Evolutionary conservation across 1,284 basidiomycete genomes (phyloP).

Genomic region (Kalmanozyma brasiliensis): DNA sequence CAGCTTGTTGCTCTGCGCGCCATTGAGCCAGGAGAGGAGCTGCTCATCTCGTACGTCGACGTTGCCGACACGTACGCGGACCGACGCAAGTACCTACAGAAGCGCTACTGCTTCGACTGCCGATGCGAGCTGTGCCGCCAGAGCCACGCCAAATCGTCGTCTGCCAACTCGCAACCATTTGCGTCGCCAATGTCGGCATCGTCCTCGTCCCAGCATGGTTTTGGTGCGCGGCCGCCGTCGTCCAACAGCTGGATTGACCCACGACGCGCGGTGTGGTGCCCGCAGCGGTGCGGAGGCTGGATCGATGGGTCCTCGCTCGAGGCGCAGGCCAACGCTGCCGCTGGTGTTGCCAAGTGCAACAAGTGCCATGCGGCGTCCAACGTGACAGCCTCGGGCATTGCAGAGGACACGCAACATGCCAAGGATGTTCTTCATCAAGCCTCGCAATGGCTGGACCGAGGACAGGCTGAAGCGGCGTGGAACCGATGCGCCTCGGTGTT

Average conservation of each 20-base stretch:
- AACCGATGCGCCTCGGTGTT: constrained; percentile 76
- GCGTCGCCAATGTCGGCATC: constrained; percentile 29
- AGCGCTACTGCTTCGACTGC: constrained; percentile 85
- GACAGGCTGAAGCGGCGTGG: constrained; percentile 70
- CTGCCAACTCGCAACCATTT: constrained; percentile 12
- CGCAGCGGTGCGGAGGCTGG: constrained; percentile 55
- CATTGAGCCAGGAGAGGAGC: constrained; percentile 68
- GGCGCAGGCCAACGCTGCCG: not conserved
- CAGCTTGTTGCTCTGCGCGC: constrained; percentile 69
- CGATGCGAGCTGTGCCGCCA: constrained; percentile 74
- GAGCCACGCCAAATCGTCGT: constrained; percentile 32
- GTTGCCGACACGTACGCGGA: constrained; percentile 74
- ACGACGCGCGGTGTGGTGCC: constrained; percentile 76
- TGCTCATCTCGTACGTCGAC: constrained; percentile 84
- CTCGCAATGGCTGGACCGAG: constrained; percentile 69
- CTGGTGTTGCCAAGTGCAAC: constrained; percentile 28
- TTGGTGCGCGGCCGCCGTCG: constrained; percentile 14
- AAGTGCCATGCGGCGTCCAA: constrained; percentile 72
- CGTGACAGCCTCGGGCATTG: constrained; percentile 71
- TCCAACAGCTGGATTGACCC: constrained; percentile 72
- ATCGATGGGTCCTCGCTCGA: constrained; percentile 69
- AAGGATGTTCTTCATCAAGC: constrained; percentile 79
- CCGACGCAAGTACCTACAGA: constrained; percentile 75
- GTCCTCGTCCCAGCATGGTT: constrained; percentile 18
- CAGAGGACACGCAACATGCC: constrained; percentile 75